Percentiles rank a stretch among this genome's conserved stretches.
Conservation (phyloP, 2,329 filamentous ascomycete species). For the Colletotrichum liriopes region DNA sequence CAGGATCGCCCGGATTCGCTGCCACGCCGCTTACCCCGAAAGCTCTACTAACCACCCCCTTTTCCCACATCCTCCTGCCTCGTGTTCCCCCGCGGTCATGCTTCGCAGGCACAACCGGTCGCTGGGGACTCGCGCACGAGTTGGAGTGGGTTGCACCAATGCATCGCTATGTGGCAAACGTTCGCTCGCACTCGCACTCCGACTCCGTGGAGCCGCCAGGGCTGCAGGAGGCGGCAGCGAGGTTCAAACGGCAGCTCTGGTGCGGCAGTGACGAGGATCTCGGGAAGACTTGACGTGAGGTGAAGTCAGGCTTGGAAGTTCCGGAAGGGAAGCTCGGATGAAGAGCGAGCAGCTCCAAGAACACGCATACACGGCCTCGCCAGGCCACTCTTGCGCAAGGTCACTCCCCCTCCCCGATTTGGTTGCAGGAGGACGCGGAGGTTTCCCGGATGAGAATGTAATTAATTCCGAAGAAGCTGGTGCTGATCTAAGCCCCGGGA, state of each 20-base stretch:
- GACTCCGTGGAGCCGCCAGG: not conserved
- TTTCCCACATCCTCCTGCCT: too few relatives aligned
- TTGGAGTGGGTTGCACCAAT: too few relatives aligned
- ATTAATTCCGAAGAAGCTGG: not conserved
- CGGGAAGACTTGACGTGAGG: too few relatives aligned
- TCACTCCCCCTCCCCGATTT: not conserved
- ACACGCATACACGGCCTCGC: not conserved
- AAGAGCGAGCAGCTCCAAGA: not conserved
- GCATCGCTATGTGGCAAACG: not conserved
- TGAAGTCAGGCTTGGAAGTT: not conserved
- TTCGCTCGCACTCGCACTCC: not conserved
- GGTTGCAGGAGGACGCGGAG: not conserved
- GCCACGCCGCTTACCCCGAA: not conserved
- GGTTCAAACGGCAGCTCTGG: not conserved
- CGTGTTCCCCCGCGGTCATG: too few relatives aligned
- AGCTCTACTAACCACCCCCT: too few relatives aligned
- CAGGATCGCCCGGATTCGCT: not conserved
- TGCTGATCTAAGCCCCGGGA: not conserved
- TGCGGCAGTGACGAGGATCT: not conserved
- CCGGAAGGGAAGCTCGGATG: conserved; percentile 4
- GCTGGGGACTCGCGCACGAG: too few relatives aligned
- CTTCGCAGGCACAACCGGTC: not conserved
- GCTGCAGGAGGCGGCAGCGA: not conserved
- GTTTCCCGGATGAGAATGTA: not conserved
- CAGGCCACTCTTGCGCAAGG: not conserved